Evolutionary conservation across 495 filamentous ascomycete species (phyloP), one percentile per base, ranked within the genome.

Genomic region (Penicillium diatomitis): DNA sequence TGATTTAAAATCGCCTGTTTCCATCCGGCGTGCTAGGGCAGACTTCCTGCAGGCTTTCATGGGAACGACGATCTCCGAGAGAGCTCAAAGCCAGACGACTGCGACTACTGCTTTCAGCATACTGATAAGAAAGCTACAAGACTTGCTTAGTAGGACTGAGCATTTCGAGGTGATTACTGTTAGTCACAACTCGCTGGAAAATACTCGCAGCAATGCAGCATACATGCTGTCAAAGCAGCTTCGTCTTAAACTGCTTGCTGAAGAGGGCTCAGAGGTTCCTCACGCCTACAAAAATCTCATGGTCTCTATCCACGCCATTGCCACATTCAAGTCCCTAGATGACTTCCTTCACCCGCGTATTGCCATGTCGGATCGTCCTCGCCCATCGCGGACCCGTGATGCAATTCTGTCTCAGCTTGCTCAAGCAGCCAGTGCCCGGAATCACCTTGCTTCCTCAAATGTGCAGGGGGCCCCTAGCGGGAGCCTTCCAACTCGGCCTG

Each of bases 231-330:
- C 88, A 6, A 99, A 97, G 62, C 94, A 99, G 58, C 79, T 99
- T 29, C 83, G 90, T 29, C 78, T 99, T 10, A 90, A 87, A 60
- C 72, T 99, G 7, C 80, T 90, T 27, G 90, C 92, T 2, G 90
- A 95, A 49, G 92, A 96, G 1, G 86, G 87, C 35, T 88, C 87
- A 0, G 85, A 94, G 30, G 89, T 97, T 43, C 91, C 90, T 28
- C 75, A 80, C 27, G 70, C 82, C 9, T 97, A 91, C 57, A 81
- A 85, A 32, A 95, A 90, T 51, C 89, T 97, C 52, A 96, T 95
- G 84, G 91, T 99, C 10, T 91, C 89, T 4, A 97, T 99, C 51
- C 94, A 99, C 67, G 94, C 94, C 31, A 97, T 99, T 63, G 91
- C 94, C 6, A 96, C 90, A 0, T 96, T 99, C 68, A 97, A 97